These are phyloP conservation scores for Leccinum truebloodii DNA, from an alignment of 768 basidiomycete species.

Conservation along the genomic window DNA sequence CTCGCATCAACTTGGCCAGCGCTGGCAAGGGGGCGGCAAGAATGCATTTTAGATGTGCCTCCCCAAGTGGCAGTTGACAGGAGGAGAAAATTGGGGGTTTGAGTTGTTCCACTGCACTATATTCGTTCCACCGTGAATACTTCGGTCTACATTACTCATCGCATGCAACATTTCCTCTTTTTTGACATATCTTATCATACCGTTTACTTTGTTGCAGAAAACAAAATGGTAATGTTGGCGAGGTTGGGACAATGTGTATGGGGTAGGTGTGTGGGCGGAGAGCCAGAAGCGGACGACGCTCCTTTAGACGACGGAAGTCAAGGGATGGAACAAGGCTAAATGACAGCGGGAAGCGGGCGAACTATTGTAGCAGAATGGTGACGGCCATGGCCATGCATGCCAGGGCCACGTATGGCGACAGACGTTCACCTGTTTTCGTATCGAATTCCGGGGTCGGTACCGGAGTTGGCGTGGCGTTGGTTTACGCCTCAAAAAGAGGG, in stretches of 20 bases:
- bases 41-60: not conserved
- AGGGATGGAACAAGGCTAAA: not conserved
- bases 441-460: not conserved
- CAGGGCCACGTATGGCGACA: conserved; percentile 94
- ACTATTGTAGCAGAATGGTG: conserved; percentile 55
- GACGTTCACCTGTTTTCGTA: conserved; percentile 72
- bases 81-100: not conserved
- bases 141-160: not conserved
- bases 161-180: not conserved
- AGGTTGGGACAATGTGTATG: not conserved
- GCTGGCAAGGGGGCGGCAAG: not conserved
- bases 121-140: not conserved
- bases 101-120: not conserved
- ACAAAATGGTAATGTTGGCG: not conserved
- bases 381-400: conserved; percentile 94
- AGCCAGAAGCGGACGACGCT: not conserved
- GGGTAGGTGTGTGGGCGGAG: not conserved
- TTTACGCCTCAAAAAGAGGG: not conserved
- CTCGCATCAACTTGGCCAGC: not conserved
- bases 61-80: not conserved
- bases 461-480: not conserved
- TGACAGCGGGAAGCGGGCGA: not conserved
- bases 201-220: not conserved
- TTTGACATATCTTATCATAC: not conserved
- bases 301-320: not conserved